These are phyloP conservation scores for Colletotrichum destructivum DNA, from an alignment of 2,329 filamentous ascomycete species.

Conservation along the genomic window DNA sequence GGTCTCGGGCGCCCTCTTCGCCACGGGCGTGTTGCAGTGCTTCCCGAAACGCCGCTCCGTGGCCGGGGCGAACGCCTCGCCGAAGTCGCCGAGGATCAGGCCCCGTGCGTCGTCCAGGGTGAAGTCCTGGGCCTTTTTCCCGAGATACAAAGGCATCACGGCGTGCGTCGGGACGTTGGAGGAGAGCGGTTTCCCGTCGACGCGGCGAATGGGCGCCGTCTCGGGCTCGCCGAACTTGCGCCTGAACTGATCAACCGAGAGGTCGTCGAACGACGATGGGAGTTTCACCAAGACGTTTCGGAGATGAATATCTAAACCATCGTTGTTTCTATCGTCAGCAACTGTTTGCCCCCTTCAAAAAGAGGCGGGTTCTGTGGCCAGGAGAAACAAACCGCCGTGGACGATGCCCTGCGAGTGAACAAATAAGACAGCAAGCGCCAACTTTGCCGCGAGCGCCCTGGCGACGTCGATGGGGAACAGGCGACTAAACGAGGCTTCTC, in stretches of 20 bases:
- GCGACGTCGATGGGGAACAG: background rate
- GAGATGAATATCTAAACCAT: background rate
- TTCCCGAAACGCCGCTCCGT: constrained; percentile 45
- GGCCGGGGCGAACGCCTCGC: constrained; percentile 49
- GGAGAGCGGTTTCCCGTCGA: background rate
- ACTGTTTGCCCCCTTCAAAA: too few relatives aligned
- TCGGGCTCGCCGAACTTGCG: background rate
- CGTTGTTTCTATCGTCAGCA: background rate
- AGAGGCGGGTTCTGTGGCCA: background rate
- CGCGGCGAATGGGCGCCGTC: background rate
- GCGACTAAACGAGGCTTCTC: background rate
- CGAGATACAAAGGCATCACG: background rate
- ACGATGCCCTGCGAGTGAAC: background rate
- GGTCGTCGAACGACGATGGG: background rate
- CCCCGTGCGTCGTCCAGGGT: constrained; percentile 47
- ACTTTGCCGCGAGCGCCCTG: background rate
- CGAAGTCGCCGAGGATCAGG: constrained; percentile 53
- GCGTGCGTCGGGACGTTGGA: background rate
- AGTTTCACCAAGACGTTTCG: background rate
- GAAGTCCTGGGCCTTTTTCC: constrained; percentile 36
- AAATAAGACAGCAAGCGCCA: background rate
- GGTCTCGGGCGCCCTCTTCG: constrained; percentile 31
- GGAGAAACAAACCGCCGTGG: background rate
- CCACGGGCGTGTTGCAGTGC: constrained; percentile 43
- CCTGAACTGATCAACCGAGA: background rate